These are phyloP conservation scores for Ophiostoma sp. DNA, from an alignment of 2,329 filamentous ascomycete species.

Conservation along the genomic window DNA sequence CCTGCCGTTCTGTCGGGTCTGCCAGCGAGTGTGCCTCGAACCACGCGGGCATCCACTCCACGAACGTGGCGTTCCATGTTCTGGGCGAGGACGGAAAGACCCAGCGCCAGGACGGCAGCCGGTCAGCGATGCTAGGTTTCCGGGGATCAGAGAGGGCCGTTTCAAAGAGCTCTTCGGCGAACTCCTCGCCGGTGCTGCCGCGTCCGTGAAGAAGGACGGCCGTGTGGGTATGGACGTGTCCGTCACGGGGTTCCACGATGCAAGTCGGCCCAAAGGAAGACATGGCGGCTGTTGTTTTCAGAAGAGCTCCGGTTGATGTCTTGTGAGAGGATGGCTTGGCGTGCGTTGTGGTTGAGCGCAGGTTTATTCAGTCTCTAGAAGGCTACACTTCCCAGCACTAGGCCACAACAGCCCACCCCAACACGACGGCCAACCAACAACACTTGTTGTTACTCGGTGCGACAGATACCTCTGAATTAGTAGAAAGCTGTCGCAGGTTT, in stretches of 20 bases:
- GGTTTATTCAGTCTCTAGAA: not conserved
- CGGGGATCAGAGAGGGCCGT: constrained; percentile 34
- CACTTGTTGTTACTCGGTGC: not conserved
- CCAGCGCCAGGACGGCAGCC: constrained; percentile 49
- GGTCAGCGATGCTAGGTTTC: constrained; percentile 39
- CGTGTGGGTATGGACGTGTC: constrained; percentile 41
- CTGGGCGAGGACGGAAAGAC: constrained; percentile 49
- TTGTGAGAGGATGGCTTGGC: not conserved
- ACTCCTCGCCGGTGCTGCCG: constrained; percentile 40
- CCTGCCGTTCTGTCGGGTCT: constrained; percentile 43
- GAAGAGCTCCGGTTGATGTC: not conserved
- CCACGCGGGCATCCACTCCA: constrained; percentile 42
- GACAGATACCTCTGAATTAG: not conserved
- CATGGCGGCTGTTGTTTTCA: not conserved
- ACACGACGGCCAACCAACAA: not conserved
- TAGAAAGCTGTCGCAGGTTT: not conserved
- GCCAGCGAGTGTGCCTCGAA: constrained; percentile 50
- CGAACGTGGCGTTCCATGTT: constrained; percentile 32
- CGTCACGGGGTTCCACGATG: constrained; percentile 15
- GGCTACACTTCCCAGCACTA: not conserved
- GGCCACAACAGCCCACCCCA: not conserved
- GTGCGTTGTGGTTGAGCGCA: not conserved
- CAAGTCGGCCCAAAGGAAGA: constrained; percentile 13
- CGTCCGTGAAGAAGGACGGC: constrained; percentile 49
- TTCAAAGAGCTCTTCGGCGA: constrained; percentile 37